Evolutionary conservation across 2,329 filamentous ascomycete genomes (phyloP).

Genomic region (Fusarium ambrosium): DNA sequence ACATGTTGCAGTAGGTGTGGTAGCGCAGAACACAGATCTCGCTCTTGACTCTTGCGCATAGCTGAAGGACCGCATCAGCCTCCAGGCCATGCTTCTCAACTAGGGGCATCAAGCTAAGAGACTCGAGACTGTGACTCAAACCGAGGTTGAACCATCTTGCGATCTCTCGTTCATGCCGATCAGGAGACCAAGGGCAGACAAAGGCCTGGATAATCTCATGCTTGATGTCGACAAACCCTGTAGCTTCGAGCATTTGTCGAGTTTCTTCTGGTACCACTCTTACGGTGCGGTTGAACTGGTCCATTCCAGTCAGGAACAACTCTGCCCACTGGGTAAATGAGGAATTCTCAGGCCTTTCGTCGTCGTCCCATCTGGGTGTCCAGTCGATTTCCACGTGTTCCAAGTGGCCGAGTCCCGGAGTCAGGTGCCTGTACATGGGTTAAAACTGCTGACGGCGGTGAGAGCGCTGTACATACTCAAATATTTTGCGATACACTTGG

Average conservation of each 20-base stretch:
- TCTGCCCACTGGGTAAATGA: conserved; percentile 77
- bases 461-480: conserved; percentile 63
- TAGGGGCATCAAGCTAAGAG: conserved; percentile 80
- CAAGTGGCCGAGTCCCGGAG: conserved; percentile 79
- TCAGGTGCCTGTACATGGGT: conserved; percentile 72
- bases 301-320: conserved; percentile 76
- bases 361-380: conserved; percentile 78
- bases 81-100: conserved; percentile 61
- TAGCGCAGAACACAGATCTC: conserved; percentile 78
- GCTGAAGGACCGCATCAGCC: conserved; percentile 72
- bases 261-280: conserved; percentile 67
- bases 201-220: conserved; percentile 78
- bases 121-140: conserved; percentile 79
- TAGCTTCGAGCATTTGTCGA: conserved; percentile 70
- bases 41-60: conserved; percentile 73
- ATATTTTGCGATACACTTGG: conserved; percentile 78
- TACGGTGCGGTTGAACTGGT: conserved; percentile 73
- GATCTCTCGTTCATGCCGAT: conserved; percentile 74
- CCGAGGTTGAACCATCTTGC: conserved; percentile 88
- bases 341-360: conserved; percentile 69
- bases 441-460: conserved; percentile 11
- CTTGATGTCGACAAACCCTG: conserved; percentile 85
- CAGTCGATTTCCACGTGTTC: conserved; percentile 95
- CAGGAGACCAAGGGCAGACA: conserved; percentile 79
- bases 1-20: conserved; percentile 83